Evolutionary conservation across 768 basidiomycete genomes (phyloP).

Genomic region (Lyophyllum decastes): DNA sequence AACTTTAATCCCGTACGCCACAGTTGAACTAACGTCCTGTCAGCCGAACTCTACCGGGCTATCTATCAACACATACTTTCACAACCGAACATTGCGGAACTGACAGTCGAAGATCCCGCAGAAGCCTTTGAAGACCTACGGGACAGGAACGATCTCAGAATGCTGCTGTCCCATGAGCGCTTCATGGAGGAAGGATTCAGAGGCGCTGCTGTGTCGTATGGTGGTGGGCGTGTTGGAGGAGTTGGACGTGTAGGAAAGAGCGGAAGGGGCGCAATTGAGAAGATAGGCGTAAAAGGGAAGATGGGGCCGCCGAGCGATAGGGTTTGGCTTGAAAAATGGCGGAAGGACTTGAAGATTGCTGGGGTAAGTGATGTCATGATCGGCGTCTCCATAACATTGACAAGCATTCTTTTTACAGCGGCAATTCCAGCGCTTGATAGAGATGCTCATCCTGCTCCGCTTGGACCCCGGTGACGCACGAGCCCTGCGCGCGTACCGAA

Average conservation of each 20-base stretch:
- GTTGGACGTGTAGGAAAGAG: constrained; percentile 44
- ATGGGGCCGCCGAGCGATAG: constrained; percentile 80
- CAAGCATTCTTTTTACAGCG: constrained; percentile 49
- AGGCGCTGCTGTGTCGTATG: constrained; percentile 40
- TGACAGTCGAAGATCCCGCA: constrained; percentile 97
- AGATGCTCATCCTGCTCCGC: constrained; percentile 83
- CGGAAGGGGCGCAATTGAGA: constrained; percentile 28
- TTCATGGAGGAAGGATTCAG: constrained; percentile 79
- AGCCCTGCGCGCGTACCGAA: constrained; percentile 65
- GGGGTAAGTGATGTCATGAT: constrained; percentile 49
- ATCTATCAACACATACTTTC: constrained; percentile 77
- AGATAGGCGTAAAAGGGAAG: constrained; percentile 45
- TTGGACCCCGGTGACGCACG: constrained; percentile 63
- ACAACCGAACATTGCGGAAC: constrained; percentile 74
- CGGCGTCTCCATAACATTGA: constrained; percentile 1
- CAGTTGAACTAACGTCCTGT: neutral
- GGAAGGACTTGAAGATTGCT: constrained; percentile 86
- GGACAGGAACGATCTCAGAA: constrained; percentile 86
- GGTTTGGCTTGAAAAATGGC: constrained; percentile 77
- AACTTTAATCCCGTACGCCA: neutral
- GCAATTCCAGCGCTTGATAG: constrained; percentile 89
- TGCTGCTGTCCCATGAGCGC: constrained; percentile 62
- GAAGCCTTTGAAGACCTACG: constrained; percentile 97
- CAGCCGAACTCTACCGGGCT: constrained; percentile 86
- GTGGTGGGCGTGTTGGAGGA: constrained; percentile 51